Base-by-base conservation (phyloP, 345 rosid species). In the Hirschfeldia incana region DNA sequence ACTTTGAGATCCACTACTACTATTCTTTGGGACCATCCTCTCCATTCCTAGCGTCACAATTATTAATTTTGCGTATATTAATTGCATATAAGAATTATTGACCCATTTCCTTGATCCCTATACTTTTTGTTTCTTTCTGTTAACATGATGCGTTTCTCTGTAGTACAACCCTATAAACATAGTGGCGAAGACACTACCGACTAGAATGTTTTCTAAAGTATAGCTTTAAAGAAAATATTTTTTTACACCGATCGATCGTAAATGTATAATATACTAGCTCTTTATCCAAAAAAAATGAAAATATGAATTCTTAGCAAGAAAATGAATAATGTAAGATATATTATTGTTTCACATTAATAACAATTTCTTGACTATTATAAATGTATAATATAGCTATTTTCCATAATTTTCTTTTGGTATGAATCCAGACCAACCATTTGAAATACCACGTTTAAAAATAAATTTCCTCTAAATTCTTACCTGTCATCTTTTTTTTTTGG, bases 21-120 rank as follows among this genome's bases (percentile, higher is more conserved):
- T 49, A 49, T 85, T 61, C 80, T 78, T 78, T 74, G 81, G 89
- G 90, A 86, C 93, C 94, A 84, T 79, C 59, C 10, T 68, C 65
- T 62, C 37, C 32, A 78, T 53, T 67, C 65, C 8, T 58, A 49
- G 9, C 60, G 61, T 62, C 76, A 77, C 81, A 64, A 37, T 6
- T 72, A 12, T 49, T 49, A 21, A 21, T 21, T 37, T 39, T 12
- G 3, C 53, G 28, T 53, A 15, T 63, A 37, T 28, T 33, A 69
- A 55, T 29, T 64, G 28, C 49, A 55, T 65, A 11, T 1, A 75
- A 58, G 10, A 28, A 65, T 69, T 62, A 65, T 69, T 62, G 80
- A 69, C 69, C 65, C 62, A 9, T 36, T 36, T 27, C 39, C 59
- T 57, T 66, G 28, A 58, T 34, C 55, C 27, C 37, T 74, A 17